Evolutionary conservation across 441 rosid species (phyloP).

Genomic region (Pelargonium australe): DNA sequence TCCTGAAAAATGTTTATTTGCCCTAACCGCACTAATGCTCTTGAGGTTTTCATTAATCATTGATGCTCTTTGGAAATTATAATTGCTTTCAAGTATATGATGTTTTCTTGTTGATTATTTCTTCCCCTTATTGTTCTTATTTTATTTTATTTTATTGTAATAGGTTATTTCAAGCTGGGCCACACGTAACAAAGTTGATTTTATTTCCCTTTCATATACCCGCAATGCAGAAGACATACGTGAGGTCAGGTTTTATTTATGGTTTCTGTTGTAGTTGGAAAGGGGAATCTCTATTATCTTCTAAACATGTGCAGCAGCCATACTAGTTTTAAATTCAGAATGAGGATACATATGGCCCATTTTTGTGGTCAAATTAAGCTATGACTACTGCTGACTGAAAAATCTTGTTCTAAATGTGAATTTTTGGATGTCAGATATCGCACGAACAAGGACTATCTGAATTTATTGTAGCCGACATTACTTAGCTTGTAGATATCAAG

Average conservation of each 20-base stretch:
- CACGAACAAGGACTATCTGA: constrained; percentile 1
- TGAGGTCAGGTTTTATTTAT: constrained; percentile 17
- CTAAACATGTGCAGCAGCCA: neutral
- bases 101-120: neutral
- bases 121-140: neutral
- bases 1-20: neutral
- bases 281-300: neutral
- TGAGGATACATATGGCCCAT: neutral
- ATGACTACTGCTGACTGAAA: neutral
- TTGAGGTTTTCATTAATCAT: neutral
- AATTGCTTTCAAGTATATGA: neutral
- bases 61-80: neutral
- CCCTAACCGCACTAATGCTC: neutral
- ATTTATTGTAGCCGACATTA: neutral
- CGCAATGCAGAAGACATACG: constrained; percentile 21
- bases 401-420: neutral
- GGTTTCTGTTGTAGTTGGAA: neutral
- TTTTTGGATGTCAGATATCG: neutral
- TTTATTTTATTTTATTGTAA: neutral
- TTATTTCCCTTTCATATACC: constrained; percentile 27
- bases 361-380: neutral
- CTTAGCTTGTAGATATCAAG: constrained; percentile 1
- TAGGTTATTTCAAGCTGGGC: constrained; percentile 26
- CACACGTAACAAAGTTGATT: constrained; percentile 20
- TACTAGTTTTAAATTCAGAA: neutral